Base-by-base conservation (phyloP, 768 basidiomycete genomes). In the Austroboletus festivus region DNA sequence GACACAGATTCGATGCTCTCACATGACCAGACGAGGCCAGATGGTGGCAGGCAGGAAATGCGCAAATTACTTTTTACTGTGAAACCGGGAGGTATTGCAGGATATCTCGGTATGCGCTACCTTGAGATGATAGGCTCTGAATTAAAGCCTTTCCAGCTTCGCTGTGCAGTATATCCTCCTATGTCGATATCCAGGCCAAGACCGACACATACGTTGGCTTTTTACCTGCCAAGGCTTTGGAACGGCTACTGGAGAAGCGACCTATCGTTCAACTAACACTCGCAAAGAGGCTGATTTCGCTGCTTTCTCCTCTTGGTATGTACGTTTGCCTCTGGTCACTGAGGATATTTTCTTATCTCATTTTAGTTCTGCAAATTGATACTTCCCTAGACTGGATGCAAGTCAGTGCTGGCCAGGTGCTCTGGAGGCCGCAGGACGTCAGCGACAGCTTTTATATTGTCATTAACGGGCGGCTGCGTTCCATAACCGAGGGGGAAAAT, bases 141-240 rank as follows among this genome's bases (percentile, higher is more conserved):
- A 48, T 47, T 48, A 42, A 55, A 24, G 34, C 7, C 22, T 13
- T 12, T 39, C 34, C 19, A 92, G 90, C 94, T 16, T 93, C 93
- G 0, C 77, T 98, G 4, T 92, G 90, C 56, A 87, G 85, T 46
- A 93, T 88, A 22, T 85, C 93, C 5, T 95, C 93, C 3, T 99
- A 98, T 62, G 94, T 98, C 38, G 92, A 95, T 64, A 96, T 99
- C 64, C 86, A 78, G 55, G 93, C 96, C 5, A 98, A 97, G 73
- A 98, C 94, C 0, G 95, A 99, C 62, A 88, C 86, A n/a, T 99
- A 95, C 59, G 96, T 98, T 54, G 96, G 96, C 0, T 95, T 95
- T 67, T 68, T 99, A 23, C 90, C 96, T 1, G 82, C 89, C 3
- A 79, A 86, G 61, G 87, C 95, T 6, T 71, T 99, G 47, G 93